Percentiles rank a stretch among this genome's conserved stretches.
Conservation (phyloP, 208 protist species). For the Crithidia brevicula region DNA sequence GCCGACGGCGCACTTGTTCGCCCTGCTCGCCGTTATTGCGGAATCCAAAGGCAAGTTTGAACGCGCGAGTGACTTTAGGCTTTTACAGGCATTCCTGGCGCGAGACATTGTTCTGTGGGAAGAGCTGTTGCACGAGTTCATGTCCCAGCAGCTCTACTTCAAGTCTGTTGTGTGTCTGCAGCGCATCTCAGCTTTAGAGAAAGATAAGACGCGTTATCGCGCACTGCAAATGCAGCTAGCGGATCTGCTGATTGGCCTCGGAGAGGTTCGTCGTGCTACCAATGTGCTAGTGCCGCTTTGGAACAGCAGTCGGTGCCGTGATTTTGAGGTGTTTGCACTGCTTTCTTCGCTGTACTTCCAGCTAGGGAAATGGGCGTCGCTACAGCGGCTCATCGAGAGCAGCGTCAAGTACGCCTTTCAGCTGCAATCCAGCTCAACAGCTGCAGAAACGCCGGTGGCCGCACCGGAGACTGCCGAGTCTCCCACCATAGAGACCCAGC, state of each 20-base stretch:
- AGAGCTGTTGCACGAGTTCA: constrained; percentile 86
- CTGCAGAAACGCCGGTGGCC: neutral
- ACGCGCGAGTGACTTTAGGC: constrained; percentile 85
- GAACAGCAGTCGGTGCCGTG: constrained; percentile 73
- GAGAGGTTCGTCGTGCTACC: constrained; percentile 73
- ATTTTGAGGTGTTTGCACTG: constrained; percentile 91
- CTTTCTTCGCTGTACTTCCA: constrained; percentile 91
- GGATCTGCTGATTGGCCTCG: constrained; percentile 86
- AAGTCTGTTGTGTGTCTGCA: constrained; percentile 88
- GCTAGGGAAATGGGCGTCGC: constrained; percentile 80
- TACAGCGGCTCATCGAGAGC: constrained; percentile 80
- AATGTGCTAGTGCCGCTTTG: constrained; percentile 77
- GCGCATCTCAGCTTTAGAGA: constrained; percentile 76
- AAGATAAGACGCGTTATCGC: constrained; percentile 61
- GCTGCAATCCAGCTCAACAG: neutral
- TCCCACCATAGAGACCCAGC: neutral
- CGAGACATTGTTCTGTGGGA: constrained; percentile 82
- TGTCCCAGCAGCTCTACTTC: constrained; percentile 83
- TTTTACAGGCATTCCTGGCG: constrained; percentile 88
- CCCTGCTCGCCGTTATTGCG: constrained; percentile 78
- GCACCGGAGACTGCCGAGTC: neutral
- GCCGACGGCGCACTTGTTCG: constrained; percentile 83
- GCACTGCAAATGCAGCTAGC: constrained; percentile 84
- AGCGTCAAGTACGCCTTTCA: constrained; percentile 84
- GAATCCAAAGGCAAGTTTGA: constrained; percentile 84